Conservation (phyloP, 2,329 filamentous ascomycete species). For the Elsinoe fawcettii region DNA sequence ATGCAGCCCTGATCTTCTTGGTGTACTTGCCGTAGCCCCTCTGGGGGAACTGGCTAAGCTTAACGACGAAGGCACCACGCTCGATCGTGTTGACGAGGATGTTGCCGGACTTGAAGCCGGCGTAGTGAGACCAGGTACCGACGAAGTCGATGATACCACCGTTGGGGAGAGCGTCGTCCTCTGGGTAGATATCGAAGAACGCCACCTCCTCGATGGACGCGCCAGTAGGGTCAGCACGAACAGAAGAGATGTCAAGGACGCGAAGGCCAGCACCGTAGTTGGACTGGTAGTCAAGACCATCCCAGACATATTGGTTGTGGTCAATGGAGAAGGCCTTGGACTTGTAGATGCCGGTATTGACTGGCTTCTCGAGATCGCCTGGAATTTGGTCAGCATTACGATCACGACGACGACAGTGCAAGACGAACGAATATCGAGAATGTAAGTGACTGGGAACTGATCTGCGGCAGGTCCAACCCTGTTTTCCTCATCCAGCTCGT, state of each 20-base stretch:
- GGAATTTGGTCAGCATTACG: neutral
- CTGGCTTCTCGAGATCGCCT: slow-evolving; percentile 35
- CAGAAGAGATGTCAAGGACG: slow-evolving; percentile 31
- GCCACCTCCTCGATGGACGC: slow-evolving; percentile 40
- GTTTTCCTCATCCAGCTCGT: slow-evolving; percentile 46
- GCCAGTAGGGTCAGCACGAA: slow-evolving; percentile 39
- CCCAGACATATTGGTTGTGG: slow-evolving; percentile 37
- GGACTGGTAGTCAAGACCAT: slow-evolving; percentile 32
- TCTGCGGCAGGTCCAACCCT: slow-evolving; percentile 35
- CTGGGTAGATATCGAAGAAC: slow-evolving; percentile 46
- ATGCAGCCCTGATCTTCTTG: slow-evolving; percentile 14
- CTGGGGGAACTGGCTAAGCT: slow-evolving; percentile 23
- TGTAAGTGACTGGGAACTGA: slow-evolving; percentile 41
- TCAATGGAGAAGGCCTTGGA: slow-evolving; percentile 30
- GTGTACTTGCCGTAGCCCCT: slow-evolving; percentile 12
- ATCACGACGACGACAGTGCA: neutral
- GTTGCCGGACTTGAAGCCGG: slow-evolving; percentile 43
- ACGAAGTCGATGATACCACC: slow-evolving; percentile 24
- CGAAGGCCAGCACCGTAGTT: slow-evolving; percentile 33
- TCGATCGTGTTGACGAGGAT: slow-evolving; percentile 49
- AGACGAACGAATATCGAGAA: slow-evolving; percentile 38
- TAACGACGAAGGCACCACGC: slow-evolving; percentile 44
- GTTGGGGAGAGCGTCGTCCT: slow-evolving; percentile 40
- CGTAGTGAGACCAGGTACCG: slow-evolving; percentile 45
- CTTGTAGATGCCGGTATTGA: slow-evolving; percentile 35